A percentile compares a stretch with the other conserved stretches of the same genome.
These are phyloP conservation scores for Xenosphaeropsis pyriputrescens DNA, from an alignment of 2,329 filamentous ascomycete species.

Conservation along the genomic window DNA sequence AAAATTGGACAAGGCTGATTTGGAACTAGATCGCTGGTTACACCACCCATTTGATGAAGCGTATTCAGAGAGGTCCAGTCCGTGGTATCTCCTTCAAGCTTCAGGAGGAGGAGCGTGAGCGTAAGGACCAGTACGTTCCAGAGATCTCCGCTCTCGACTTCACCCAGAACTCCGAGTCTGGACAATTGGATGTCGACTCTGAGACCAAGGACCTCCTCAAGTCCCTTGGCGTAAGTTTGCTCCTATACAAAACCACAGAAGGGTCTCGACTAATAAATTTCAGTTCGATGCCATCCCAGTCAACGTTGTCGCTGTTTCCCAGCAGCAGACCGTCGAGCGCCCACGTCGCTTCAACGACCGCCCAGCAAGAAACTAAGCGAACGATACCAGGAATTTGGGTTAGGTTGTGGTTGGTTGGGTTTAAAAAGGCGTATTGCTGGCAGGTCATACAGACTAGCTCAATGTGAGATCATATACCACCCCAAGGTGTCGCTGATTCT, in stretches of 20 bases:
- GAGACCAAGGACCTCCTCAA: conserved; percentile 99
- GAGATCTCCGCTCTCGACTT: conserved; percentile 98
- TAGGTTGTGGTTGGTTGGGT: conserved; percentile 12
- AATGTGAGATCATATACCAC: conserved; percentile 40
- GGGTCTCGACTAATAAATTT: conserved; percentile 16
- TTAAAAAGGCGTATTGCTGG: conserved; percentile 16
- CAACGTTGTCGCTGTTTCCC: conserved; percentile 83
- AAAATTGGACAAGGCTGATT: neutral
- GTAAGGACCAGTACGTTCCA: conserved; percentile 99
- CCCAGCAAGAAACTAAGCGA: conserved; percentile 28
- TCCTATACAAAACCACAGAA: neutral
- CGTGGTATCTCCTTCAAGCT: conserved; percentile 99
- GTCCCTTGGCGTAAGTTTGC: conserved; percentile 81
- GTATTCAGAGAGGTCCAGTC: conserved; percentile 97
- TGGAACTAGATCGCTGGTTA: conserved; percentile 74
- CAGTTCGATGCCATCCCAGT: conserved; percentile 96
- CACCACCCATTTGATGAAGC: conserved; percentile 99
- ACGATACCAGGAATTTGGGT: conserved; percentile 1
- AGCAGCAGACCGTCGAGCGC: conserved; percentile 77
- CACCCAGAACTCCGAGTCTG: conserved; percentile 82
- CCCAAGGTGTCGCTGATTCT: conserved; percentile 86
- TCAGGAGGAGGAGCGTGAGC: conserved; percentile 99
- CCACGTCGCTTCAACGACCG: conserved; percentile 65
- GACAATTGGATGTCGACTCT: conserved; percentile 85
- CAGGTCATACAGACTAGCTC: conserved; percentile 34